These are phyloP conservation scores for Pyricularia sp. DNA, from an alignment of 2,329 filamentous ascomycete species.

Conservation along the genomic window DNA sequence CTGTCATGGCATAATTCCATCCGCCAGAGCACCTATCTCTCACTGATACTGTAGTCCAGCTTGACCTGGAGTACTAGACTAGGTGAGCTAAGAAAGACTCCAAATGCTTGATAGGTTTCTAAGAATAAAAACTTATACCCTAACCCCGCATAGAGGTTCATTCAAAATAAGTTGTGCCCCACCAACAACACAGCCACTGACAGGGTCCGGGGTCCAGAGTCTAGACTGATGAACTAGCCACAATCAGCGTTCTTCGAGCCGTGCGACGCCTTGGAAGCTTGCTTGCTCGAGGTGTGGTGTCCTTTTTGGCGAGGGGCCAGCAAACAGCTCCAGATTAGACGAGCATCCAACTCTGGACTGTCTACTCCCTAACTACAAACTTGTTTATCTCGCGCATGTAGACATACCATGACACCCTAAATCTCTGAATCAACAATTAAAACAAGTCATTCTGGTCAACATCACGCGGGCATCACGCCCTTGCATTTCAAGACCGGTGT, in stretches of 20 bases:
- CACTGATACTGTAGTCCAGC: background rate
- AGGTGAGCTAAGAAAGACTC: no score
- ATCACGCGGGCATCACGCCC: background rate
- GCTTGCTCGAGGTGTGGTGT: conserved; percentile 4
- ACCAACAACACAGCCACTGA: background rate
- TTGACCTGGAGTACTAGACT: background rate
- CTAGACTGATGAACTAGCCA: background rate
- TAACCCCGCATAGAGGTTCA: no score
- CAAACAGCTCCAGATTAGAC: background rate
- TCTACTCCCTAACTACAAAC: background rate
- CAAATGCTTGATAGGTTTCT: background rate
- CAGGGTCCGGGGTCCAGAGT: background rate
- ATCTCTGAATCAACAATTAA: background rate
- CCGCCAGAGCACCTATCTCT: background rate
- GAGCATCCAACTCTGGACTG: background rate
- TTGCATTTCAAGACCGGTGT: background rate
- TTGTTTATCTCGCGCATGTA: background rate
- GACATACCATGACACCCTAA: conserved; percentile 1
- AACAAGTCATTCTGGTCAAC: background rate
- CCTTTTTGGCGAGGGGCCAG: conserved; percentile 5
- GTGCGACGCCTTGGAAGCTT: conserved; percentile 1
- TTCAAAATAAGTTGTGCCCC: background rate
- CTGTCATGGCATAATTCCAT: background rate
- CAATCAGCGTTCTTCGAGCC: background rate
- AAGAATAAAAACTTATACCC: background rate